Conservation (phyloP, 2,329 filamentous ascomycete species). For the Pleochaeta shiraiana region DNA sequence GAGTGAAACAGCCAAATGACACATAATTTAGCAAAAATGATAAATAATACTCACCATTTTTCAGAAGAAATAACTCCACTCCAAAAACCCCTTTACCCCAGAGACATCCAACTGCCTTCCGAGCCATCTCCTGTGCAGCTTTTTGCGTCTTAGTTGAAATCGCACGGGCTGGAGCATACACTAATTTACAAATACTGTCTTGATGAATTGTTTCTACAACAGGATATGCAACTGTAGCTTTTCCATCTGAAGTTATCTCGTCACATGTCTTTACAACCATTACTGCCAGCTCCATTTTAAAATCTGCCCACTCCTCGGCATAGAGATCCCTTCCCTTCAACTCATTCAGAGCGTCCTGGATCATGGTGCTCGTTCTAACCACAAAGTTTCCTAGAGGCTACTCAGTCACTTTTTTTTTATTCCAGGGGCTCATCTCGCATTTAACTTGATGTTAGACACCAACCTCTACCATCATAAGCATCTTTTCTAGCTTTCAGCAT, state of each 20-base stretch:
- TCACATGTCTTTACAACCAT: slow-evolving; percentile 89
- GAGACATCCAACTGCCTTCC: slow-evolving; percentile 56
- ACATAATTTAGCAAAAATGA: neutral
- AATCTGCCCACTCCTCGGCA: slow-evolving; percentile 62
- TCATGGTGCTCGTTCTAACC: slow-evolving; percentile 34
- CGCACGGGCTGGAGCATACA: slow-evolving; percentile 62
- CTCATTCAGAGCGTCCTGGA: slow-evolving; percentile 43
- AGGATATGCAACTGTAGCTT: slow-evolving; percentile 48
- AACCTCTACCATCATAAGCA: slow-evolving; percentile 69
- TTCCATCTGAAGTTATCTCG: slow-evolving; percentile 22
- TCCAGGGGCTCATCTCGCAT: too few species aligned
- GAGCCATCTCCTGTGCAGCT: slow-evolving; percentile 54
- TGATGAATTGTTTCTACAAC: slow-evolving; percentile 90
- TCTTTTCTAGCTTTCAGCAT: slow-evolving; percentile 86
- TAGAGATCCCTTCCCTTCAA: slow-evolving; percentile 56
- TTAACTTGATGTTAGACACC: too few species aligned
- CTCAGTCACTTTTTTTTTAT: too few species aligned
- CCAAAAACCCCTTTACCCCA: slow-evolving; percentile 87
- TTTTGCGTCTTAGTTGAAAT: slow-evolving; percentile 37
- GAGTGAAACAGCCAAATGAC: neutral
- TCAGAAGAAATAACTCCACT: slow-evolving; percentile 81
- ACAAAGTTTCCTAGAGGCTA: slow-evolving; percentile 32
- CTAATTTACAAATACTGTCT: slow-evolving; percentile 84
- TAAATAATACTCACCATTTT: slow-evolving; percentile 31
- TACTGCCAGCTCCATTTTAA: slow-evolving; percentile 71